These are phyloP conservation scores for Kodamaea neixiangensis DNA, from an alignment of 805 yeast genomes.

Conservation along the genomic window DNA sequence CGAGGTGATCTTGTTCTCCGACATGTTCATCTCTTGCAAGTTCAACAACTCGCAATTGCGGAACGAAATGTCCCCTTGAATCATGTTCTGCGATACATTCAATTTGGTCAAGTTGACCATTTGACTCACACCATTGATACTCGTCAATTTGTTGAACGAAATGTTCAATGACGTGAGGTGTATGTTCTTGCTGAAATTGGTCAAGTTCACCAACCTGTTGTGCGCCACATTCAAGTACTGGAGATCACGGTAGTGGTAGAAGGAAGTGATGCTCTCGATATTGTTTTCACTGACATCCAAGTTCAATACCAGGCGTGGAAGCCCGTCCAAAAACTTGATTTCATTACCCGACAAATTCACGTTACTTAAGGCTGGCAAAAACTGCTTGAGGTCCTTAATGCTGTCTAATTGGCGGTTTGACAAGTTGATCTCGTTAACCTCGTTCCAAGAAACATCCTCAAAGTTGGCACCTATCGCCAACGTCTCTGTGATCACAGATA, in stretches of 20 bases:
- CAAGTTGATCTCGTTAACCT: conserved; percentile 38
- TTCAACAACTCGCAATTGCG: conserved; percentile 32
- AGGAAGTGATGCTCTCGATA: conserved; percentile 44
- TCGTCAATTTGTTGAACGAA: conserved; percentile 35
- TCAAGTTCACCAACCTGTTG: conserved; percentile 39
- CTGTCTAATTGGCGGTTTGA: conserved; percentile 36
- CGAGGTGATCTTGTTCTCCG: conserved; percentile 40
- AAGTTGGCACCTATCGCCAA: conserved; percentile 35
- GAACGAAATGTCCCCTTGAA: conserved; percentile 43
- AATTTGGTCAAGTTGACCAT: conserved; percentile 43
- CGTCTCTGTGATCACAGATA: conserved; percentile 46
- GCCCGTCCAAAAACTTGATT: conserved; percentile 46
- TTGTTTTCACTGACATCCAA: conserved; percentile 41
- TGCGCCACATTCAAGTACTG: conserved; percentile 43
- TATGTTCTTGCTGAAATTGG: conserved; percentile 37
- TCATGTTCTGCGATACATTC: conserved; percentile 43
- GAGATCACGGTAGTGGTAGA: conserved; percentile 40
- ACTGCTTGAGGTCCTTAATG: conserved; percentile 43
- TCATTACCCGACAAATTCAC: conserved; percentile 46
- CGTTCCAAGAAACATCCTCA: conserved; percentile 44
- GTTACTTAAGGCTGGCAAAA: conserved; percentile 45
- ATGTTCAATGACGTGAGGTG: conserved; percentile 46
- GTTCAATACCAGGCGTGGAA: conserved; percentile 41
- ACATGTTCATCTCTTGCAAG: conserved; percentile 46
- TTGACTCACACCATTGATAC: conserved; percentile 37